These are phyloP conservation scores for Peltaster fructicola DNA, from an alignment of 2,329 filamentous ascomycete genomes.

Conservation along the genomic window DNA sequence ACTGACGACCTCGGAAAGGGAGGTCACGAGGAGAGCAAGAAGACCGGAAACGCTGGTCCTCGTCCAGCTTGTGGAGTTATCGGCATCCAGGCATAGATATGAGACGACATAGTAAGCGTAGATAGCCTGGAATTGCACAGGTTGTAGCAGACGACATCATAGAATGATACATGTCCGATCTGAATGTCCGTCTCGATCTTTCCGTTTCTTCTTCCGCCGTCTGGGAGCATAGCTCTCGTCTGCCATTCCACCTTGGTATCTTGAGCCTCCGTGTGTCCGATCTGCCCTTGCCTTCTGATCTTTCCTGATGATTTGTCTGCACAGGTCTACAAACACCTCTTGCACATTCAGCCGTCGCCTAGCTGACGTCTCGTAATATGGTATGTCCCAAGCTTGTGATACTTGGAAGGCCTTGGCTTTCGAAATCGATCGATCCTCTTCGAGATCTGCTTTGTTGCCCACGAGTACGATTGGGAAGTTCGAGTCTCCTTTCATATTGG, in stretches of 20 bases:
- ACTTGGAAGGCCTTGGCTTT: slow-evolving; percentile 66
- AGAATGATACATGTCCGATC: too few species aligned
- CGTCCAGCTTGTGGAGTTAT: slow-evolving; percentile 74
- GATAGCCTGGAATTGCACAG: too few species aligned
- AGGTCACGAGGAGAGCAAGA: slow-evolving; percentile 84
- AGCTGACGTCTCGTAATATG: slow-evolving; percentile 82
- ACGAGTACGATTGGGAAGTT: slow-evolving; percentile 60
- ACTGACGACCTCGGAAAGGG: slow-evolving; percentile 95
- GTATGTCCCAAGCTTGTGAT: slow-evolving; percentile 73
- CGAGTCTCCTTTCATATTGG: slow-evolving; percentile 67
- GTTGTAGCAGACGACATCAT: too few species aligned
- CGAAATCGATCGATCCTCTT: slow-evolving; percentile 65
- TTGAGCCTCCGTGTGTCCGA: too few species aligned
- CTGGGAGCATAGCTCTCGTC: too few species aligned
- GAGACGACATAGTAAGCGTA: too few species aligned
- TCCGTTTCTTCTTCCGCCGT: too few species aligned
- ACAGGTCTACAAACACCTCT: slow-evolving; percentile 50
- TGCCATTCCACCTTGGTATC: too few species aligned
- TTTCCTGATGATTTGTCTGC: slow-evolving; percentile 20
- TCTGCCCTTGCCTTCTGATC: too few species aligned
- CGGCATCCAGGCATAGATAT: slow-evolving; percentile 19
- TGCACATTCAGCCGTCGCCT: slow-evolving; percentile 73
- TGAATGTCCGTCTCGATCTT: too few species aligned
- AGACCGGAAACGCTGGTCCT: slow-evolving; percentile 88
- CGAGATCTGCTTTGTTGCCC: slow-evolving; percentile 79